Evolutionary conservation across 306 rosid genomes (phyloP).

Genomic region (Pterocarpus santalinus): DNA sequence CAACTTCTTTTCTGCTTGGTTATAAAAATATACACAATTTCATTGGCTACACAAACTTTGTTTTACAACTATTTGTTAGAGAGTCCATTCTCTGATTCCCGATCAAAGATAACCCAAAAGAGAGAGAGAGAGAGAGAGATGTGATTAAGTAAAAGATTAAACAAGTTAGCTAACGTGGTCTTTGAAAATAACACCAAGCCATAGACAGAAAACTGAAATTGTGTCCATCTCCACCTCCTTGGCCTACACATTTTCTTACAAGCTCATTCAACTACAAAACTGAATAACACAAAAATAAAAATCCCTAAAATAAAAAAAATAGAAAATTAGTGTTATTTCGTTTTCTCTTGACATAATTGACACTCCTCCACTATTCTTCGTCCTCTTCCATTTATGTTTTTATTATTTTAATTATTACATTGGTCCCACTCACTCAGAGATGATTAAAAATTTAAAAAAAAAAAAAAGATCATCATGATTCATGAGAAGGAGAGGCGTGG

Average conservation of each 20-base stretch:
- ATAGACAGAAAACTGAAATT: constrained; percentile 34
- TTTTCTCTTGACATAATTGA: not conserved
- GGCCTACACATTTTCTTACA: constrained; percentile 42
- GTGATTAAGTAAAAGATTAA: not conserved
- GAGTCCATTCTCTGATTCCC: not conserved
- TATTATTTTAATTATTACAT: constrained; percentile 8
- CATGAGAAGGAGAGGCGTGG: constrained; percentile 23
- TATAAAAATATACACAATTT: not conserved
- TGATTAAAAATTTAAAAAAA: not conserved
- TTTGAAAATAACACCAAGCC: constrained; percentile 17
- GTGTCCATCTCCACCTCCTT: constrained; percentile 29
- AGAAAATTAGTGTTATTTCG: not conserved
- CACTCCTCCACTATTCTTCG: not conserved
- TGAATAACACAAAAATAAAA: constrained; percentile 13
- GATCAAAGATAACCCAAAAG: not conserved
- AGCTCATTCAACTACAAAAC: constrained; percentile 46
- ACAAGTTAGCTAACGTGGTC: constrained; percentile 10
- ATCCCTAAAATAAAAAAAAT: not conserved
- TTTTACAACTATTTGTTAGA: constrained; percentile 1
- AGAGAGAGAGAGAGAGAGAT: not conserved
- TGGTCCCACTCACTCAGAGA: constrained; percentile 8
- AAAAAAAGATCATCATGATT: constrained; percentile 15
- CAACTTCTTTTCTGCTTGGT: not conserved
- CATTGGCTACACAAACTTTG: not conserved
- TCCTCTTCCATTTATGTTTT: not conserved